A percentile compares a stretch with the other conserved stretches of the same genome.
Evolutionary conservation across 345 rosid species (phyloP).

Genomic region (Arabidopsis suecica): DNA sequence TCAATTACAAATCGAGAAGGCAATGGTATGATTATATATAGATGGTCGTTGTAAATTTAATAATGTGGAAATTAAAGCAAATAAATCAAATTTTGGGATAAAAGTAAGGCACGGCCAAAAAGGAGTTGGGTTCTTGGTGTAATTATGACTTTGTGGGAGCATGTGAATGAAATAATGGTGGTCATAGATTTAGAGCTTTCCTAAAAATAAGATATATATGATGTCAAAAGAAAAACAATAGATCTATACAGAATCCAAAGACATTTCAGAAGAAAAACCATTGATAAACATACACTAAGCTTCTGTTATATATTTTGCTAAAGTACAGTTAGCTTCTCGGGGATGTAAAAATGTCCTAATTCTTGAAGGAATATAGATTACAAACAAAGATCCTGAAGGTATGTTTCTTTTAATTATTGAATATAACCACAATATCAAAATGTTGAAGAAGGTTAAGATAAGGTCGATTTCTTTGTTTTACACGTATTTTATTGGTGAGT

Average conservation of each 20-base stretch:
- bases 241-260: slow-evolving; percentile 16
- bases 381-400: slow-evolving; percentile 32
- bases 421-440: slow-evolving; percentile 10
- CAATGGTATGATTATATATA: too few species aligned
- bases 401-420: slow-evolving; percentile 13
- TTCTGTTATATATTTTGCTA: background rate
- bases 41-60: background rate
- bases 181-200: slow-evolving; percentile 33
- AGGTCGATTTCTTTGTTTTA: slow-evolving; percentile 12
- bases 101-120: slow-evolving; percentile 24
- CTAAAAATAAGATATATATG: slow-evolving; percentile 5
- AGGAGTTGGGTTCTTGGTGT: slow-evolving; percentile 18
- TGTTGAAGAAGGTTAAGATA: background rate
- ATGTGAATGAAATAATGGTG: slow-evolving; percentile 45
- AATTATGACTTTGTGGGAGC: slow-evolving; percentile 39
- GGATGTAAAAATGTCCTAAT: background rate
- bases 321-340: slow-evolving; percentile 22
- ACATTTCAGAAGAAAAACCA: slow-evolving; percentile 33
- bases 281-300: slow-evolving; percentile 26
- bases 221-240: slow-evolving; percentile 13
- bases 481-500: slow-evolving; percentile 30
- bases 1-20: too few species aligned
- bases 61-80: slow-evolving; percentile 8
- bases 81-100: slow-evolving; percentile 19
- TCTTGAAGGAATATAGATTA: slow-evolving; percentile 11